phyloP scores from a whole-genome alignment of 495 filamentous ascomycete genomes.

The Penicillium mononematosum region DNA sequence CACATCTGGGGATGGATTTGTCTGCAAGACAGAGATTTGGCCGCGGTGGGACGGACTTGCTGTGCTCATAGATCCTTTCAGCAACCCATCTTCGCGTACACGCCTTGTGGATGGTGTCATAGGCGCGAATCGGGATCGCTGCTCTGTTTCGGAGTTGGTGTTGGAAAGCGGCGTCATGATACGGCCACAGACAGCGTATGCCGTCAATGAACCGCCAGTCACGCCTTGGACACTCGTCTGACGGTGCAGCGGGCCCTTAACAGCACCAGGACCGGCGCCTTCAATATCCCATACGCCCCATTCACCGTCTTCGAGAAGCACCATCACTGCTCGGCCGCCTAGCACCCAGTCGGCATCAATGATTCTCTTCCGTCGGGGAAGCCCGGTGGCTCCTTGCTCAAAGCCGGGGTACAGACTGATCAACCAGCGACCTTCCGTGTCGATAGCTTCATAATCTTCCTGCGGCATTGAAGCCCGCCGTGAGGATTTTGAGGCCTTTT shows the following conservation, averaged over 20 bases:
- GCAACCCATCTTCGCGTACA: slow-evolving; percentile 53
- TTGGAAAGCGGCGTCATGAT: slow-evolving; percentile 46
- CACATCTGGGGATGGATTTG: slow-evolving; percentile 45
- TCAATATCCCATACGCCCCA: slow-evolving; percentile 95
- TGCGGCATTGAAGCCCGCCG: slow-evolving; percentile 29
- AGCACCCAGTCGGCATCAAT: slow-evolving; percentile 81
- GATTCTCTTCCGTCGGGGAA: slow-evolving; percentile 65
- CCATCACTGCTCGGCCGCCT: slow-evolving; percentile 73
- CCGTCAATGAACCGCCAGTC: slow-evolving; percentile 60
- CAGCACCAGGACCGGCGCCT: slow-evolving; percentile 56
- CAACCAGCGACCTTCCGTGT: slow-evolving; percentile 56
- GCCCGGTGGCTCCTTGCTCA: slow-evolving; percentile 39
- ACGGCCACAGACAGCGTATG: slow-evolving; percentile 69
- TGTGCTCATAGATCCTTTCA: slow-evolving; percentile 42
- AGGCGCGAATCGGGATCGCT: slow-evolving; percentile 64
- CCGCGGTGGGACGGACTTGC: slow-evolving; percentile 50
- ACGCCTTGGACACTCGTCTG: slow-evolving; percentile 57
- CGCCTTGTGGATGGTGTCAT: slow-evolving; percentile 83
- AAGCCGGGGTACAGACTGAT: slow-evolving; percentile 70
- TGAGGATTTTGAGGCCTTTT: slow-evolving; percentile 26
- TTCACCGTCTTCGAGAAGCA: slow-evolving; percentile 77
- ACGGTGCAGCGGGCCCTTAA: slow-evolving; percentile 54
- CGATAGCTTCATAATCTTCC: slow-evolving; percentile 33
- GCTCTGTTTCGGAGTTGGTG: slow-evolving; percentile 36
- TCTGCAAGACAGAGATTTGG: slow-evolving; percentile 61